Evolutionary conservation across 2,329 filamentous ascomycete genomes (phyloP).

Genomic region (Leptographium wingfieldii): DNA sequence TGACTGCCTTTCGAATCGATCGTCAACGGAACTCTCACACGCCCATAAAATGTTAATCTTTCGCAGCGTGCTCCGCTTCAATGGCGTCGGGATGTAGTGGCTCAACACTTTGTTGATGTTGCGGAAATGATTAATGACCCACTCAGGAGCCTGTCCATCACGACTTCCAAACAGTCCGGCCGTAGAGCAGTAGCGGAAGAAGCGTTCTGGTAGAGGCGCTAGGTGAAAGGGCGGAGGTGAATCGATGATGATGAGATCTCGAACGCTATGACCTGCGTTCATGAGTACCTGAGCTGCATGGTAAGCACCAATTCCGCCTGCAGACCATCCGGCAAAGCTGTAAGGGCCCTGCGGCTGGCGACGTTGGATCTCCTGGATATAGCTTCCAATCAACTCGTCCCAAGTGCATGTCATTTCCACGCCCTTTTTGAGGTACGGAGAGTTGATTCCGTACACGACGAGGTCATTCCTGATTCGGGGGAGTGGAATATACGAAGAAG

Average conservation of each 20-base stretch:
- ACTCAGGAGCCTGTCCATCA: not conserved
- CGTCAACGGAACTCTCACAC: no score
- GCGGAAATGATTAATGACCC: not conserved
- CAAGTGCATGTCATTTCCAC: not conserved
- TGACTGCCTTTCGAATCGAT: no score
- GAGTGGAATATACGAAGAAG: not conserved
- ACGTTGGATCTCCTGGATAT: not conserved
- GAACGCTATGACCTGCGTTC: not conserved
- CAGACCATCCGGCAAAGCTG: not conserved
- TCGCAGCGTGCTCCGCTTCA: not conserved
- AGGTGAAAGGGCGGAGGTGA: not conserved
- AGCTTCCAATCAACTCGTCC: not conserved
- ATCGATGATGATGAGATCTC: not conserved
- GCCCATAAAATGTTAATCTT: not conserved
- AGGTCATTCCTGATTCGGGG: not conserved
- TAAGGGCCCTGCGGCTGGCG: not conserved
- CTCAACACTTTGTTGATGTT: not conserved
- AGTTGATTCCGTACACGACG: not conserved
- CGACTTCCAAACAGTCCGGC: not conserved
- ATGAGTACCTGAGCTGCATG: not conserved
- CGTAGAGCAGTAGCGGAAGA: not conserved
- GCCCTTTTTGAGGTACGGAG: not conserved
- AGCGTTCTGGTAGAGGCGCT: not conserved
- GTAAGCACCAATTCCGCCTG: not conserved
- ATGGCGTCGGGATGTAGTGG: not conserved